Percentiles rank a stretch among this genome's conserved stretches.
phyloP scores from a whole-genome alignment of 148 eudicot species.

The Mesembryanthemum crystallinum region DNA sequence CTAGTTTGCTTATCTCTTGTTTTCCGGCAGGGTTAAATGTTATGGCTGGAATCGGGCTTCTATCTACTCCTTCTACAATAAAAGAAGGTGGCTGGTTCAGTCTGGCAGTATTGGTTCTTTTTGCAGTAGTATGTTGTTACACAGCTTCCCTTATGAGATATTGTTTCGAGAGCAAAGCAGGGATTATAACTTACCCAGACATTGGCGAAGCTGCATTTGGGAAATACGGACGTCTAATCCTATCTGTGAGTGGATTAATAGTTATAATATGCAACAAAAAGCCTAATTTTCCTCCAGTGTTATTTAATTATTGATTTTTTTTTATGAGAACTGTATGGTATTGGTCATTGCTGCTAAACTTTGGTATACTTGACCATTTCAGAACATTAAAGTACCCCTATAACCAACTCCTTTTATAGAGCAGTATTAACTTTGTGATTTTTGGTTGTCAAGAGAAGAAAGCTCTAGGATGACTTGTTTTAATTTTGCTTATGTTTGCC shows the following conservation, averaged over 20 bases:
- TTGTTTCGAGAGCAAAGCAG: slow-evolving; percentile 78
- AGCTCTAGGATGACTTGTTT: background rate
- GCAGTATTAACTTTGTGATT: too few relatives aligned
- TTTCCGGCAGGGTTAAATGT: slow-evolving; percentile 61
- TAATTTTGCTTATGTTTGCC: slow-evolving; percentile 1
- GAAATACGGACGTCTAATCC: slow-evolving; percentile 67
- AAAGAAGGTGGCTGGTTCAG: slow-evolving; percentile 87
- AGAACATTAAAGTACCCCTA: too few relatives aligned
- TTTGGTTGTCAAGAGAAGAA: background rate
- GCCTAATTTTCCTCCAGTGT: background rate
- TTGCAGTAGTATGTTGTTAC: slow-evolving; percentile 74
- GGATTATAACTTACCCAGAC: slow-evolving; percentile 72
- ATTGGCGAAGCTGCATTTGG: slow-evolving; percentile 99
- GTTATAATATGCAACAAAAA: background rate
- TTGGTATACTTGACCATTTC: background rate
- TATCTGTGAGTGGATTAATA: slow-evolving; percentile 62
- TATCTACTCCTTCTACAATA: slow-evolving; percentile 76
- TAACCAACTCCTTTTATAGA: too few relatives aligned
- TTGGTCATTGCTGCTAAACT: background rate
- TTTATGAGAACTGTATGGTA: slow-evolving; percentile 17
- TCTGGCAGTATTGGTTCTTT: slow-evolving; percentile 55
- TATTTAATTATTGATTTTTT: background rate
- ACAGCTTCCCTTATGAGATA: slow-evolving; percentile 81
- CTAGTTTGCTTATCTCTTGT: slow-evolving; percentile 1
- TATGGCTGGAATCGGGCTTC: slow-evolving; percentile 86